Percentiles rank a stretch among this genome's conserved stretches.
These are phyloP conservation scores for Ophiostoma ulmi DNA, from an alignment of 2,329 filamentous ascomycete genomes.

Conservation along the genomic window DNA sequence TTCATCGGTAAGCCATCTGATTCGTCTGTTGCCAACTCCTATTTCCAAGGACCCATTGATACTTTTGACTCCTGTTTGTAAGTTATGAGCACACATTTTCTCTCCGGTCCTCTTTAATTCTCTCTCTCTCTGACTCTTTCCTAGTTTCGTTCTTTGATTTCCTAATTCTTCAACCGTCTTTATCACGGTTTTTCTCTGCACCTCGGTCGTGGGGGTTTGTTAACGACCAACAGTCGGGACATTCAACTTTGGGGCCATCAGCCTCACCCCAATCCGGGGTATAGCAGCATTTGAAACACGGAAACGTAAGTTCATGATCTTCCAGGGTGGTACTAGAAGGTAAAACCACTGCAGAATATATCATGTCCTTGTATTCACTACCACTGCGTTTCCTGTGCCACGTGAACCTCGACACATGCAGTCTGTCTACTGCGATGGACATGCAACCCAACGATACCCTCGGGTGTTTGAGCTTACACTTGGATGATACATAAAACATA, in stretches of 20 bases:
- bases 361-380: neutral
- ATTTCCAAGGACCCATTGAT: neutral
- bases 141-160: neutral
- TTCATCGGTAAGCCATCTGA: constrained; percentile 18
- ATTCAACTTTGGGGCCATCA: neutral
- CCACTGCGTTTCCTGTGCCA: neutral
- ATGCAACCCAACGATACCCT: neutral
- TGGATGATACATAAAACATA: neutral
- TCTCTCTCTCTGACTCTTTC: neutral
- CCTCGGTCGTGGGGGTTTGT: neutral
- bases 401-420: neutral
- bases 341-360: too few relatives aligned
- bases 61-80: neutral
- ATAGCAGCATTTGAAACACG: neutral
- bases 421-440: neutral
- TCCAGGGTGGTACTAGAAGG: too few relatives aligned
- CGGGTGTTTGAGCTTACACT: neutral
- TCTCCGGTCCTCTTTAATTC: neutral
- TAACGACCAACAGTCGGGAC: neutral
- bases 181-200: neutral
- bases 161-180: neutral
- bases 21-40: neutral
- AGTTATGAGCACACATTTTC: too few relatives aligned
- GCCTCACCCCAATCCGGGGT: neutral
- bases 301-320: neutral